Evolutionary conservation across 768 basidiomycete species (phyloP).

Genomic region (Terana coerulea): DNA sequence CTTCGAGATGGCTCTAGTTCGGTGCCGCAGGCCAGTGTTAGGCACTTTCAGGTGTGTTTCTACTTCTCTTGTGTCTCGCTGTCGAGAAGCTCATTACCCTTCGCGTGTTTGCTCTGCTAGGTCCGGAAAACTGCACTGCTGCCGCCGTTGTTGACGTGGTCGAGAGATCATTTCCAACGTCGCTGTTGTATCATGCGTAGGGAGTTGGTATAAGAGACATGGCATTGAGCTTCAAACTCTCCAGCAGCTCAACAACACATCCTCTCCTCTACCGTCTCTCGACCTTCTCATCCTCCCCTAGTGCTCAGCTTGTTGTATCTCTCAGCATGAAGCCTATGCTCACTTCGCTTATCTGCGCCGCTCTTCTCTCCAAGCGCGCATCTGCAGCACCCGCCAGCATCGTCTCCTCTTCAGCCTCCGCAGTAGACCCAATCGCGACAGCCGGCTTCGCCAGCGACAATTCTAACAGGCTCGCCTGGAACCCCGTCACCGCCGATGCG

Average conservation of each 20-base stretch:
- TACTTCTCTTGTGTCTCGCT: too few species aligned
- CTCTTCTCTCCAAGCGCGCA: neutral
- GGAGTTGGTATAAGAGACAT: too few species aligned
- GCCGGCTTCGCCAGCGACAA: conserved; percentile 11
- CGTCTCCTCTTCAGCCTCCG: conserved; percentile 13
- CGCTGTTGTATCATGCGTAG: too few species aligned
- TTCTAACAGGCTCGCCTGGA: conserved; percentile 13
- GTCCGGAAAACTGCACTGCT: too few species aligned
- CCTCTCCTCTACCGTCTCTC: neutral
- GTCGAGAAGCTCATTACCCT: too few species aligned
- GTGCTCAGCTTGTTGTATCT: neutral
- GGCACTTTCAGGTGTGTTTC: too few species aligned
- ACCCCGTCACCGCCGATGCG: neutral
- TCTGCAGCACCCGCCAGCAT: conserved; percentile 20
- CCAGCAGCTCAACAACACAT: neutral
- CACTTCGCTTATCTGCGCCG: neutral
- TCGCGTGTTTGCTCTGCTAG: too few species aligned
- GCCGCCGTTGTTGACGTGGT: too few species aligned
- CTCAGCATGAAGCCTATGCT: neutral
- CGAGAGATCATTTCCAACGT: too few species aligned
- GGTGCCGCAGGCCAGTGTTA: too few species aligned
- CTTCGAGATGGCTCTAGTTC: too few species aligned
- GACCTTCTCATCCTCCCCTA: neutral
- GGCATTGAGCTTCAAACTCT: neutral
- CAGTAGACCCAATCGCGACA: conserved; percentile 1